Percentiles rank a stretch among this genome's conserved stretches.
These are phyloP conservation scores for Piloderma croceum DNA, from an alignment of 768 basidiomycete species.

Conservation along the genomic window DNA sequence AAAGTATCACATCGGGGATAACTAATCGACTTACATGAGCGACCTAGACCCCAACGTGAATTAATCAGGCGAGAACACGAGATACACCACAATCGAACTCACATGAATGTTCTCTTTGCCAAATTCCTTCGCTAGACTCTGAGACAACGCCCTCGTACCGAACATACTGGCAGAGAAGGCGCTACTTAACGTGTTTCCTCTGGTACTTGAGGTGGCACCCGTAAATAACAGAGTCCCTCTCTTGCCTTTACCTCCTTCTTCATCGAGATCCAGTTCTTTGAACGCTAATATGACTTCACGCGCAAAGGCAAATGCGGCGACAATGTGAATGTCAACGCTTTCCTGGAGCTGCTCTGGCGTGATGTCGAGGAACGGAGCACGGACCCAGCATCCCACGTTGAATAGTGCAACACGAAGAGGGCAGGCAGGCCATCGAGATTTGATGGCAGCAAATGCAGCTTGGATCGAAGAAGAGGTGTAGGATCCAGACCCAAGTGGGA, in stretches of 20 bases:
- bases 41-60: too few species aligned
- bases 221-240: constrained; percentile 67
- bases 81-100: too few species aligned
- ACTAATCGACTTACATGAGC: constrained; percentile 69
- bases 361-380: constrained; percentile 63
- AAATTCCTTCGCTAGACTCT: constrained; percentile 73
- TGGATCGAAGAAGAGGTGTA: constrained; percentile 49
- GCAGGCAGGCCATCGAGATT: constrained; percentile 40
- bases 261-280: constrained; percentile 39
- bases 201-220: constrained; percentile 62
- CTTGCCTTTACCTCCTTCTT: constrained; percentile 49
- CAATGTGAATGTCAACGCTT: constrained; percentile 46
- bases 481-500: constrained; percentile 46
- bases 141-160: constrained; percentile 56
- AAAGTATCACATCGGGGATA: constrained; percentile 12
- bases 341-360: constrained; percentile 52
- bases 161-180: constrained; percentile 62
- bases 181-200: constrained; percentile 59
- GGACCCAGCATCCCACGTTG: constrained; percentile 53
- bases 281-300: constrained; percentile 54
- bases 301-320: constrained; percentile 60
- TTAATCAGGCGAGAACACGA: too few species aligned
- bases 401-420: constrained; percentile 58
- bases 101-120: constrained; percentile 72
- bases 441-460: constrained; percentile 43